Conservation (phyloP, 352 stramenopile genomes). For the Phytophthora sp. region DNA sequence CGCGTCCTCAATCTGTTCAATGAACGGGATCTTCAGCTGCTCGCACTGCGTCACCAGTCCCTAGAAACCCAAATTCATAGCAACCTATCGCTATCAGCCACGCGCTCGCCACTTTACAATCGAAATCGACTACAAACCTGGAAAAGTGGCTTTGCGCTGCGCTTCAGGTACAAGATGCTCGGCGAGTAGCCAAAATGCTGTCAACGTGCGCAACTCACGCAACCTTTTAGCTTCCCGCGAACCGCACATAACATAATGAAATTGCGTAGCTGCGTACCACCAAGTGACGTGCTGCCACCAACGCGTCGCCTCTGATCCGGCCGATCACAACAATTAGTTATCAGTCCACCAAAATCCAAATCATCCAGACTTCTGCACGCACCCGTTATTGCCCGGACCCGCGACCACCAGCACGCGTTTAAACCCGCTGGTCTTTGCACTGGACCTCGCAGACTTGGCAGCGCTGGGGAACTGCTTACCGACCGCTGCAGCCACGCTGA, state of each 20-base stretch:
- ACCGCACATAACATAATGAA: too few relatives aligned
- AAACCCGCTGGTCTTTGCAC: conserved; percentile 4
- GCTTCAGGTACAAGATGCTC: conserved; percentile 96
- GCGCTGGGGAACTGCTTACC: conserved; percentile 62
- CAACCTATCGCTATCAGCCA: not conserved
- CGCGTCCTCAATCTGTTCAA: conserved; percentile 55
- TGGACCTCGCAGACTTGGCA: not conserved
- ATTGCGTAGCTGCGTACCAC: conserved; percentile 60
- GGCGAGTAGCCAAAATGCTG: conserved; percentile 97
- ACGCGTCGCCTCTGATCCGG: conserved; percentile 92
- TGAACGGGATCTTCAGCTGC: conserved; percentile 81
- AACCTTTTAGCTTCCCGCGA: too few relatives aligned
- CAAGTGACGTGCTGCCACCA: conserved; percentile 98
- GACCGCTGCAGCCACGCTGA: conserved; percentile 94
- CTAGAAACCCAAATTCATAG: conserved; percentile 35
- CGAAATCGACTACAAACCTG: conserved; percentile 41
- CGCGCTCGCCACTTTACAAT: not conserved
- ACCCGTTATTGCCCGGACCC: conserved; percentile 99
- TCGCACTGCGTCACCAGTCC: conserved; percentile 79
- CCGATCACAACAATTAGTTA: not conserved
- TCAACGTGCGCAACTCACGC: not conserved
- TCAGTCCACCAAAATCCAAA: not conserved
- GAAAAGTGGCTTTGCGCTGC: conserved; percentile 77
- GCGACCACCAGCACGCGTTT: conserved; percentile 92
- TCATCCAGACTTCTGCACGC: not conserved